phyloP scores from a whole-genome alignment of 768 basidiomycete species.

The Naematelia encephala region DNA sequence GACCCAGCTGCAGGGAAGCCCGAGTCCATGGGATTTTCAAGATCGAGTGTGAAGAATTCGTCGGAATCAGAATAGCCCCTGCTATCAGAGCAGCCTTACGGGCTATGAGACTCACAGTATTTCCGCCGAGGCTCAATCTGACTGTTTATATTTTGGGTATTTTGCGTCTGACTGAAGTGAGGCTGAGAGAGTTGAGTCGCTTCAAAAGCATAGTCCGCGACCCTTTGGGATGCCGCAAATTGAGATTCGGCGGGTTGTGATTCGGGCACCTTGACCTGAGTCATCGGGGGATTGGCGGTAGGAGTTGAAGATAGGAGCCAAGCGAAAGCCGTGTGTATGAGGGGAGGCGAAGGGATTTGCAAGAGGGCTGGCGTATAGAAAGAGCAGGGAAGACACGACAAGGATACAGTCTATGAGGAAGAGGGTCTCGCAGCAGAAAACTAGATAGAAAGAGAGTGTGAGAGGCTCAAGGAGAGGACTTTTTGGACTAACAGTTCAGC shows the following conservation, averaged over 20 bases:
- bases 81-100: slow-evolving; percentile 4
- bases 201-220: slow-evolving; percentile 34
- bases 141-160: slow-evolving; percentile 35
- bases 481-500: too few relatives aligned
- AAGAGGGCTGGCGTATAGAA: too few relatives aligned
- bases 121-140: slow-evolving; percentile 48
- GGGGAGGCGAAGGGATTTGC: too few relatives aligned
- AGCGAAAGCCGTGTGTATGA: too few relatives aligned
- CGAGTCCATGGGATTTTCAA: slow-evolving; percentile 46
- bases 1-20: slow-evolving; percentile 38
- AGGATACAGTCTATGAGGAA: too few relatives aligned
- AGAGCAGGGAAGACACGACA: too few relatives aligned
- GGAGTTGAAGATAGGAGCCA: too few relatives aligned
- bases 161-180: slow-evolving; percentile 38
- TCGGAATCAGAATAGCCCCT: slow-evolving; percentile 50
- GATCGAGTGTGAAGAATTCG: slow-evolving; percentile 34
- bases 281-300: too few relatives aligned
- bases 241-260: slow-evolving; percentile 11
- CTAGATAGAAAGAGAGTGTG: too few relatives aligned
- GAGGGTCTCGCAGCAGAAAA: too few relatives aligned
- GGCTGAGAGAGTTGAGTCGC: slow-evolving; percentile 43
- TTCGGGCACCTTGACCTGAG: slow-evolving; percentile 15
- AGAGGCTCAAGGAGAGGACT: too few relatives aligned
- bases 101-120: slow-evolving; percentile 39
- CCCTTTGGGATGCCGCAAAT: slow-evolving; percentile 15